A percentile compares a stretch with the other conserved stretches of the same genome.
These are phyloP conservation scores for Anisodus acutangulus DNA, from an alignment of 257 asterid species.

Conservation along the genomic window DNA sequence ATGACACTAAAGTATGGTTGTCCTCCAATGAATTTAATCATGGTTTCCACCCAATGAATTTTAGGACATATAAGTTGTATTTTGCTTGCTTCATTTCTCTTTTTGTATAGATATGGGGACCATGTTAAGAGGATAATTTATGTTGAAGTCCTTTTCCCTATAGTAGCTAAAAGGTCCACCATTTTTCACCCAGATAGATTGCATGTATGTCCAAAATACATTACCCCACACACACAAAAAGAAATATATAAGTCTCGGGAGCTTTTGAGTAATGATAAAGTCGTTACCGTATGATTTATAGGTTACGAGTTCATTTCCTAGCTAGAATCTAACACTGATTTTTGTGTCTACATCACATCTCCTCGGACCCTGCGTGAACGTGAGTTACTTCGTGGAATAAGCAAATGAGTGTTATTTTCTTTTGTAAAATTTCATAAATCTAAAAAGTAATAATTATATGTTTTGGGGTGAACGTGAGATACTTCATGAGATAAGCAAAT, in stretches of 20 bases:
- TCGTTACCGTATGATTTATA: not conserved
- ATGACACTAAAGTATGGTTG: constrained; percentile 2
- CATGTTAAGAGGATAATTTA: constrained; percentile 14
- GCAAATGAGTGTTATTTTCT: not conserved
- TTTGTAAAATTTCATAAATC: not conserved
- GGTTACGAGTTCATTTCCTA: not conserved
- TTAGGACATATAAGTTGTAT: not conserved
- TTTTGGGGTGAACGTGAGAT: not conserved
- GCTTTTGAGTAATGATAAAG: not conserved
- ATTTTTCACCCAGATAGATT: not conserved
- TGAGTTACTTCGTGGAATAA: too few species aligned
- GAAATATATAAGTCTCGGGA: not conserved
- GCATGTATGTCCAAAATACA: not conserved
- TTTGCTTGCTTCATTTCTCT: not conserved
- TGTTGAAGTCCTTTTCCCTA: constrained; percentile 27
- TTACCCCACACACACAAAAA: not conserved
- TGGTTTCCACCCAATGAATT: constrained; percentile 14
- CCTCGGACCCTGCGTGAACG: too few species aligned
- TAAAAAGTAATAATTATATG: too few species aligned
- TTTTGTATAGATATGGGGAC: not conserved
- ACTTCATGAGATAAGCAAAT: not conserved
- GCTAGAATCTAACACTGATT: not conserved
- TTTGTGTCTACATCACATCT: not conserved
- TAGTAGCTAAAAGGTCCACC: not conserved
- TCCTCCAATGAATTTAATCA: not conserved